Evolutionary conservation across 1,284 basidiomycete species (phyloP), one percentile per base, ranked within the genome.

Genomic region (Tylopilus orsonianus): DNA sequence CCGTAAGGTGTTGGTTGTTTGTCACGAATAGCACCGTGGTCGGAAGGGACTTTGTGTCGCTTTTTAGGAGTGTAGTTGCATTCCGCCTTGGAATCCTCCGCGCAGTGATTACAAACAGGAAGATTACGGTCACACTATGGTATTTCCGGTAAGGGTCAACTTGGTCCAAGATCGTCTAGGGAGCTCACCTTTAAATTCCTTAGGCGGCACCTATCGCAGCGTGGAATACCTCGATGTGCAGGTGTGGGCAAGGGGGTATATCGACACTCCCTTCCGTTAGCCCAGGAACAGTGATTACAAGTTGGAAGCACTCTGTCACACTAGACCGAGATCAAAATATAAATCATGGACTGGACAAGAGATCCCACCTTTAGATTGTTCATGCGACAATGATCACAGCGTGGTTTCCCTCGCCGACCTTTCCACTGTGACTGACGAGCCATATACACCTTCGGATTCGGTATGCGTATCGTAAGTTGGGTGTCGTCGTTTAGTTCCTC

Each of bases 211-310:
- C 78, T 74, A 71, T 86, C 83, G 50, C 85, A 87, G 46, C 84
- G 72, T 32, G 85, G 84, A 53, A 87, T 85, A 20, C 85, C 84
- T 51, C 85, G 75, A 64, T 87, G 84, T 34, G 84, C 83, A 34
- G 84, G 85, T 10, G 83, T 86, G 10, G 83, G 84, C 34, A 85
- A 64, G 41, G 83, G 83, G 14, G 85, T 86, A 61, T 87, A 87
- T 63, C 75, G 79, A 66, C 84, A 87, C 52, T 83, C 80, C 54
- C 75, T 72, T 13, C 78, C 75, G 48, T 73, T 74, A 9, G 75
- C 74, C 79, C 79, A 84, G n/a, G 77, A 74, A 52, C 84, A 87
- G 59, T 86, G 79, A 58, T 85, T 85, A 62, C 84, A 87, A n/a
- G 75, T 75, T 35, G 84, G 84, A 39, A 83, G 71, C 27, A 82